Evolutionary conservation across 441 rosid genomes (phyloP).

Genomic region (Pelargonium cotyledonis): DNA sequence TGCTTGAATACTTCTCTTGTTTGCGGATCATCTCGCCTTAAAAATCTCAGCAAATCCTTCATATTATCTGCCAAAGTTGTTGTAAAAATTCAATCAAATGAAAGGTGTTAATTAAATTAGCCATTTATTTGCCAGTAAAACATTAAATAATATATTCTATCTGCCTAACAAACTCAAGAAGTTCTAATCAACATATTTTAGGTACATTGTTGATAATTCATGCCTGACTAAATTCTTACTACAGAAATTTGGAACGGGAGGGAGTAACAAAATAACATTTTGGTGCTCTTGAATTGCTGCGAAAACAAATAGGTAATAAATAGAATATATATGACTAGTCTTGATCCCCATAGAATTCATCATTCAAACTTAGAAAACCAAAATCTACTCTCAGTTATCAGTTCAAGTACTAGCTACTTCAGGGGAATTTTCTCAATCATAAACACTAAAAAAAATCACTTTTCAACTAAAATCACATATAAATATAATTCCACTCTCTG

Average conservation of each 20-base stretch:
- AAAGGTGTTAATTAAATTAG: background rate
- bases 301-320: background rate
- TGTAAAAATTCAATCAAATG: background rate
- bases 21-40: slow-evolving; percentile 86
- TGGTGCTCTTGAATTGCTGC: background rate
- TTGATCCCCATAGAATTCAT: background rate
- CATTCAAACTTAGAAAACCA: background rate
- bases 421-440: background rate
- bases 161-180: background rate
- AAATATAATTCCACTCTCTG: background rate
- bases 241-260: too few species aligned
- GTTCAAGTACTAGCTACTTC: background rate
- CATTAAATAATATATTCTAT: background rate
- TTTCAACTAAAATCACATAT: background rate
- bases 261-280: too few species aligned
- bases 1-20: slow-evolving; percentile 82
- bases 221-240: too few species aligned
- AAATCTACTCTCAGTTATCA: background rate
- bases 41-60: slow-evolving; percentile 78
- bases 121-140: background rate
- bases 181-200: too few species aligned
- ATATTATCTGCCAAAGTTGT: slow-evolving; percentile 49
- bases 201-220: too few species aligned
- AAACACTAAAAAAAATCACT: background rate
- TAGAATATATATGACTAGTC: background rate